Evolutionary conservation across 257 asterid species (phyloP).

Genomic region (Solanum sejunctum): DNA sequence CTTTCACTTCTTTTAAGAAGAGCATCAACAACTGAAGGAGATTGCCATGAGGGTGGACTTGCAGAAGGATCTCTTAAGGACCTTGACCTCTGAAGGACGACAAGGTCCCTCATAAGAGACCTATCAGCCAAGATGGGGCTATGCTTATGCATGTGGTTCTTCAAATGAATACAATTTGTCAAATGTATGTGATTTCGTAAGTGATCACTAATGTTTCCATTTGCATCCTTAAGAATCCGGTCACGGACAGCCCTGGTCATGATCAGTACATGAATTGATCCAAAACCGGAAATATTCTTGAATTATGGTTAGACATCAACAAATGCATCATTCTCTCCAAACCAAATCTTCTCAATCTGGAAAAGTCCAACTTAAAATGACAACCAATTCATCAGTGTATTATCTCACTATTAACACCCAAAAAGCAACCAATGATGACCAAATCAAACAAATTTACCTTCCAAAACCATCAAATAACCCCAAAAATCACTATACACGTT

Average conservation of each 20-base stretch:
- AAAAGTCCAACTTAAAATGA: neutral
- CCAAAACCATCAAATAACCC: neutral
- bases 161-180: slow-evolving; percentile 96
- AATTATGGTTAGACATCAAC: slow-evolving; percentile 16
- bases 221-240: slow-evolving; percentile 79
- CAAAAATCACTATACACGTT: neutral
- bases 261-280: slow-evolving; percentile 39
- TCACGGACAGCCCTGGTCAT: slow-evolving; percentile 89
- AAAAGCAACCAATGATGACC: neutral
- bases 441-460: slow-evolving; percentile 9
- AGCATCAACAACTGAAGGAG: slow-evolving; percentile 28
- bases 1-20: slow-evolving; percentile 27
- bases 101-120: slow-evolving; percentile 80
- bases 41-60: slow-evolving; percentile 56
- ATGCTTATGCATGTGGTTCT: slow-evolving; percentile 93
- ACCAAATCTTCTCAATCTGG: slow-evolving; percentile 13
- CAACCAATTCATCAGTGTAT: neutral
- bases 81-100: slow-evolving; percentile 68
- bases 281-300: slow-evolving; percentile 9
- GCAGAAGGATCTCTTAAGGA: slow-evolving; percentile 85
- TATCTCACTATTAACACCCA: neutral
- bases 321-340: slow-evolving; percentile 19
- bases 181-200: slow-evolving; percentile 86
- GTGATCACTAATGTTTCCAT: slow-evolving; percentile 71
- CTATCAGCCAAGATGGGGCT: slow-evolving; percentile 74